Base-by-base conservation (phyloP, 2,329 filamentous ascomycete genomes). In the Sarocladium strictum region DNA sequence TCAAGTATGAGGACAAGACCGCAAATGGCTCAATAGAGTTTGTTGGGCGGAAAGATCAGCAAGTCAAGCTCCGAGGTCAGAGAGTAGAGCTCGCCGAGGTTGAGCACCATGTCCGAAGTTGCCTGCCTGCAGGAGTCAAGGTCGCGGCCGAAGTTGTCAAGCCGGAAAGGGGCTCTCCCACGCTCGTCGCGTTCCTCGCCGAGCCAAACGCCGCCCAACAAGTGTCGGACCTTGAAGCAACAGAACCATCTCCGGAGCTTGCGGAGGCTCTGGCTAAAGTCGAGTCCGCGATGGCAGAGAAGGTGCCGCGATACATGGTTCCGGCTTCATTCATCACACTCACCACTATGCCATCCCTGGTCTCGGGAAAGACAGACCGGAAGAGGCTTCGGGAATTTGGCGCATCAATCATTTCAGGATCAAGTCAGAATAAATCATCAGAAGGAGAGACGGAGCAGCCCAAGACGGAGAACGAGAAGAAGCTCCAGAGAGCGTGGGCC, bases 61-160 rank as follows among this genome's bases (percentile, higher is more conserved):
- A 85, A 64, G 79, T 86, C 54, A 89, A 89, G 67, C 69, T 88
- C 26, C 74, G 77, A 11, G 88, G 87, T 24, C 85, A 81, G 59
- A 72, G 85, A 54, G 78, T 86, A 53, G 87, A 85, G 67, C 72
- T 84, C 19, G 73, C 74, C 1, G 77, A 80, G 59, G 76, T 80
- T 6, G 77, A 79, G 59, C 73, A 76, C 54, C 72, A 79, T 56
- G 71, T 79, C 55, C 67, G 69, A 12, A 65, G 68, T n/a, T 71
- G 72, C 23, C 64, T 80, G 29, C 74, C 76, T 1, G 55, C 64
- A 0, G 69, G 69, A 2, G 70, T 72, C 24, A 72, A 70, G 47
- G 72, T 78, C 1, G 74, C 70, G 0, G 74, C 75, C 4, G 78
- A 80, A 56, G 74, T 78, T 29, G 74, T 78, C 58, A 72, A 70